phyloP scores from a whole-genome alignment of 345 rosid species.

The Eucalyptus dawsonii region DNA sequence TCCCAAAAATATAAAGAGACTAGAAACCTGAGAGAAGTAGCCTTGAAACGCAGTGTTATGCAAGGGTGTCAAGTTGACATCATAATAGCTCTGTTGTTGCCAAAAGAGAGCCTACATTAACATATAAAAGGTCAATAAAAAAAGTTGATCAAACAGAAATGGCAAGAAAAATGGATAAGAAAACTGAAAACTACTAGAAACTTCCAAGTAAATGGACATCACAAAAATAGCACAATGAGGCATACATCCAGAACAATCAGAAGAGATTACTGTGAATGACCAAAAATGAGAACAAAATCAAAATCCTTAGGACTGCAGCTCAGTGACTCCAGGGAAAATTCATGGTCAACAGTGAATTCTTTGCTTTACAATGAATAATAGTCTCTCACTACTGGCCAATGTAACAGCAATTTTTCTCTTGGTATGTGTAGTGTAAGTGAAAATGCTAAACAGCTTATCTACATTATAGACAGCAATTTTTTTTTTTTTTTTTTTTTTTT shows the following conservation, averaged over 20 bases:
- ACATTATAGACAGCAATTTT: neutral
- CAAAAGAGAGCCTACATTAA: constrained; percentile 82
- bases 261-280: neutral
- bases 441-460: neutral
- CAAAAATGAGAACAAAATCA: neutral
- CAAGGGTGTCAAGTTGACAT: constrained; percentile 82
- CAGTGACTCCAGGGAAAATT: neutral
- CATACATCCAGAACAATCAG: neutral
- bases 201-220: neutral
- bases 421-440: neutral
- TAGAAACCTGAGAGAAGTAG: constrained; percentile 83
- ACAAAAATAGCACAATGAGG: neutral
- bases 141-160: neutral
- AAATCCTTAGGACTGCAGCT: neutral
- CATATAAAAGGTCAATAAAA: neutral
- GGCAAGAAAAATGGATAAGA: neutral
- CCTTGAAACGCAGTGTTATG: constrained; percentile 83
- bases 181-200: neutral
- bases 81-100: constrained; percentile 93
- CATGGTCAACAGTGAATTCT: neutral
- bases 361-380: neutral
- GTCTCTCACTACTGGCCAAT: neutral
- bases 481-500: no score
- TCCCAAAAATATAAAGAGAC: neutral
- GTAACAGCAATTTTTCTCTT: neutral